Base-by-base conservation (phyloP, 805 yeast species). In the Ogataea pignaliae region DNA sequence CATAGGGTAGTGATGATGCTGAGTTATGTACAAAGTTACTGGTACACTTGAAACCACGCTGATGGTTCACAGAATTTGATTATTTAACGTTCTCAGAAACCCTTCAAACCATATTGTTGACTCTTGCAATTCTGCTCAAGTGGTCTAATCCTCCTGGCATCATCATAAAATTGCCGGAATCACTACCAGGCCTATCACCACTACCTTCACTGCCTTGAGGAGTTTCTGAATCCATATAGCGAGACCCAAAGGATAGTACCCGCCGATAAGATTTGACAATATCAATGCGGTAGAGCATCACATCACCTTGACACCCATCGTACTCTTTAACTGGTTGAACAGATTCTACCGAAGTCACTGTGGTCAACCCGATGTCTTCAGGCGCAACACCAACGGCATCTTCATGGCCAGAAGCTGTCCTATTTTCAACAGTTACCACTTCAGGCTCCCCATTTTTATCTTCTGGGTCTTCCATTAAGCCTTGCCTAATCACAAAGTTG, bases 281-380 rank as follows among this genome's bases (percentile, higher is more conserved):
- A 41, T 67, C 64, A 4, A 75, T 56, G 21, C 57, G 58, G 8
- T 68, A 61, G 2, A 72, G 57, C 15, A 56, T 47, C 1, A 70
- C 59, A 26, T 65, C 57, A 0, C 81, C 80, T 36, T 71, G 70
- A 47, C 65, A 72, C 1, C 79, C 80, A 52, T 75, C 78, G 33
- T 54, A 60, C 18, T 53, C 56, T 32, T 52, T 54, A 10, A 33
- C 36, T 11, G 31, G 34, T 18, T 42, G 48, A 12, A 35, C 39
- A 3, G 41, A 45, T 16, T 39, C 44, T 26, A 40, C 36, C 3
- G 45, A 41, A 64, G 63, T 40, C 51, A 12, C 51, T 21, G 12
- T 29, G 6, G 56, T 40, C 26, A 37, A 53, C 10, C 37, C 42
- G 15, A 30, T 48, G 16, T 44, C 47, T 8, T 15, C 34, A n/a